phyloP scores from a whole-genome alignment of 345 rosid species.

The Punica granatum region DNA sequence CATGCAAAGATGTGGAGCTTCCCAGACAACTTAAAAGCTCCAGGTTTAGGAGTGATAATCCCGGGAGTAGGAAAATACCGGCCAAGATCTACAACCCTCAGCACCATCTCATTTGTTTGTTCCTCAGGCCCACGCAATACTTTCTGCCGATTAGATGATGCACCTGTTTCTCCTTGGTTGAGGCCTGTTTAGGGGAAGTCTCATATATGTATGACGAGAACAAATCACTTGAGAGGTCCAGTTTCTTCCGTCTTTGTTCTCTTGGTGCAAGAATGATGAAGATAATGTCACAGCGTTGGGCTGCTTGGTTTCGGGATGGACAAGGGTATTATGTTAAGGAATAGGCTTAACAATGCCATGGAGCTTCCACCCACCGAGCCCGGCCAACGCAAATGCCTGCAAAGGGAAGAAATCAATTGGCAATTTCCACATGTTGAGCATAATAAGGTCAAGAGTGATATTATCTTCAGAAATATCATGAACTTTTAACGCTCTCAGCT shows the following conservation, averaged over 20 bases:
- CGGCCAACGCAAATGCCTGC: conserved; percentile 80
- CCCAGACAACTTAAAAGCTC: too few species aligned
- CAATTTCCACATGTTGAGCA: neutral
- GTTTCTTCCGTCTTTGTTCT: neutral
- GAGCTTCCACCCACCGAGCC: conserved; percentile 94
- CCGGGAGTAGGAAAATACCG: neutral
- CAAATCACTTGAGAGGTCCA: neutral
- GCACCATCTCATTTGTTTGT: neutral
- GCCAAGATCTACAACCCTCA: neutral
- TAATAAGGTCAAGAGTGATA: neutral
- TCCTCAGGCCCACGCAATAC: neutral
- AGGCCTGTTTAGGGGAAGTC: neutral
- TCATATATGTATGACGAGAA: neutral
- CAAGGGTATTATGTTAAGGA: conserved; percentile 7
- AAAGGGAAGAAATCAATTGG: conserved; percentile 2
- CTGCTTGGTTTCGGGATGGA: neutral
- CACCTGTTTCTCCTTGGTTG: neutral
- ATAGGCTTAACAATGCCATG: conserved; percentile 73
- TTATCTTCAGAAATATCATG: neutral
- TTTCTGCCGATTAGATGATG: neutral
- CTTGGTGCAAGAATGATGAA: neutral
- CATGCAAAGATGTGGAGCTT: neutral
- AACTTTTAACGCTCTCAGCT: neutral
- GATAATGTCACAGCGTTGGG: neutral
- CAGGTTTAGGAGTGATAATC: neutral